phyloP scores from a whole-genome alignment of 2,329 filamentous ascomycete genomes.

The Myriosclerotinia scirpicola region DNA sequence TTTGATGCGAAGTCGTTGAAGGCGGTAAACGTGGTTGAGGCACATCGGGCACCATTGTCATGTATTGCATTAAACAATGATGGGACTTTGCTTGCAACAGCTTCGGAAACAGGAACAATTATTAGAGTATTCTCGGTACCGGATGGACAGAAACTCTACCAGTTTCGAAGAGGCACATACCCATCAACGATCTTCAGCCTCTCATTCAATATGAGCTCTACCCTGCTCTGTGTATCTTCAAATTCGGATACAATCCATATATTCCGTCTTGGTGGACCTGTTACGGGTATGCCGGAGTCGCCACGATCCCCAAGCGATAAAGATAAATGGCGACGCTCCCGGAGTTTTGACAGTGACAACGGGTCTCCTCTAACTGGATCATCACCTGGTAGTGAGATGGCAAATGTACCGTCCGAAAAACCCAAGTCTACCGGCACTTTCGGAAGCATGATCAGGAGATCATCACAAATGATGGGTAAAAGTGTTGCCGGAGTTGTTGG shows the following conservation, averaged over 20 bases:
- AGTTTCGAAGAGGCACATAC: slow-evolving; percentile 93
- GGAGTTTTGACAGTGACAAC: slow-evolving; percentile 56
- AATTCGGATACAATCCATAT: slow-evolving; percentile 96
- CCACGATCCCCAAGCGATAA: slow-evolving; percentile 34
- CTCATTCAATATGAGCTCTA: slow-evolving; percentile 95
- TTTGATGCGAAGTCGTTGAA: slow-evolving; percentile 89
- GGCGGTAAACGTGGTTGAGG: slow-evolving; percentile 92
- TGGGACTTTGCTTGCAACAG: slow-evolving; percentile 86
- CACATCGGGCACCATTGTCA: slow-evolving; percentile 86
- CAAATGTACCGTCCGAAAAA: slow-evolving; percentile 40
- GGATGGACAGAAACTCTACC: slow-evolving; percentile 86
- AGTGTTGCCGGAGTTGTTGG: slow-evolving; percentile 86
- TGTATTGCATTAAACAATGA: slow-evolving; percentile 91
- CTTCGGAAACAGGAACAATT: slow-evolving; percentile 96
- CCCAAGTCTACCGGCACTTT: slow-evolving; percentile 70
- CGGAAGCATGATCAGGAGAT: slow-evolving; percentile 87
- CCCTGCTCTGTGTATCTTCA: slow-evolving; percentile 90
- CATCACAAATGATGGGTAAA: slow-evolving; percentile 89
- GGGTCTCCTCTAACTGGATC: slow-evolving; percentile 48
- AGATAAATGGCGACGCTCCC: slow-evolving; percentile 40
- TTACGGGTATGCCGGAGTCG: slow-evolving; percentile 41
- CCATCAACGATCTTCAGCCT: slow-evolving; percentile 97
- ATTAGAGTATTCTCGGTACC: slow-evolving; percentile 95
- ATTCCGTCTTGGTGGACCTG: slow-evolving; percentile 70
- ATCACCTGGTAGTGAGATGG: slow-evolving; percentile 38